Evolutionary conservation across 345 rosid species (phyloP).

Genomic region (Anastatica hierochuntica): DNA sequence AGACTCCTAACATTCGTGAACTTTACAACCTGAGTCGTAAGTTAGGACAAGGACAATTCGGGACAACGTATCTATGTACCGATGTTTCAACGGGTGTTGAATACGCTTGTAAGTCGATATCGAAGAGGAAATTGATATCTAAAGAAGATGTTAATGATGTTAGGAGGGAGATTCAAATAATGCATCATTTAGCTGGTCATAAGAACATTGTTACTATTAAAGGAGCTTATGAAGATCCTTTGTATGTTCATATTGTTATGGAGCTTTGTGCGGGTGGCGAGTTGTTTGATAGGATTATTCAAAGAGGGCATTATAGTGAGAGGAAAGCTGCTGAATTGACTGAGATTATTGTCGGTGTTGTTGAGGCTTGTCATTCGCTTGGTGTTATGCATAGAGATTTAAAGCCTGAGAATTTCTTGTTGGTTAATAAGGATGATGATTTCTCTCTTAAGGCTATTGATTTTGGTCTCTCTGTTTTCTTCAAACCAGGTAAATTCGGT

Average conservation of each 20-base stretch:
- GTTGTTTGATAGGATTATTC: constrained; percentile 92
- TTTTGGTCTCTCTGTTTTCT: constrained; percentile 97
- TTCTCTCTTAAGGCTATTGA: constrained; percentile 97
- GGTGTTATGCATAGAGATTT: constrained; percentile 98
- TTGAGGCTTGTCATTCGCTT: constrained; percentile 91
- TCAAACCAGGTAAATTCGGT: constrained; percentile 74
- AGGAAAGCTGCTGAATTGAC: constrained; percentile 95
- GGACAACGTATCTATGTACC: constrained; percentile 77
- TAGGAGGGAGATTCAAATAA: constrained; percentile 95
- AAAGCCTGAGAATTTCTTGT: constrained; percentile 97
- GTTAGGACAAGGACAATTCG: constrained; percentile 96
- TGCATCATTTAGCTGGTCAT: constrained; percentile 99
- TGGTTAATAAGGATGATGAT: constrained; percentile 97
- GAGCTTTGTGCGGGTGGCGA: constrained; percentile 97
- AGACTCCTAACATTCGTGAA: constrained; percentile 78
- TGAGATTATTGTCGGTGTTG: constrained; percentile 88
- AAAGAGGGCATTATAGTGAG: constrained; percentile 95
- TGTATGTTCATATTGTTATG: constrained; percentile 91
- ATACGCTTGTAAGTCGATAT: constrained; percentile 91
- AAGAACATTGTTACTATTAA: constrained; percentile 83
- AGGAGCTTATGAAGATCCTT: constrained; percentile 89
- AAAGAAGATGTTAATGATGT: constrained; percentile 96
- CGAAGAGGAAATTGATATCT: constrained; percentile 88
- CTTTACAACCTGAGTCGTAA: constrained; percentile 71
- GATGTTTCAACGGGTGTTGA: constrained; percentile 53